These are phyloP conservation scores for Pythium brassicae DNA, from an alignment of 352 stramenopile genomes.

Conservation along the genomic window DNA sequence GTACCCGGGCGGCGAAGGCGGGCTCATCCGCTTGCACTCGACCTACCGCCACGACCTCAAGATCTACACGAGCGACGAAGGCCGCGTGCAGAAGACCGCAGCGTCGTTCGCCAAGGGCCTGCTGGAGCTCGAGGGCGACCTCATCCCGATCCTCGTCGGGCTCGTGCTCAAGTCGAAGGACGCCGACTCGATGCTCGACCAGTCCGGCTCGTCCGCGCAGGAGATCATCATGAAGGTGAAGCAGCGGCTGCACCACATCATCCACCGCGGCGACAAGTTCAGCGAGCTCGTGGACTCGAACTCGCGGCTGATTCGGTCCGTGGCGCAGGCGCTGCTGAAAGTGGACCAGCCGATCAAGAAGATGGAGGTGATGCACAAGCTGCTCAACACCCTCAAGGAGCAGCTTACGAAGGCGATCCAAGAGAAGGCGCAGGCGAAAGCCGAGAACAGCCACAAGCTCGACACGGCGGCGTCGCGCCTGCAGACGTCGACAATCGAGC, in stretches of 20 bases:
- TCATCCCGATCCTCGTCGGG: constrained; percentile 98
- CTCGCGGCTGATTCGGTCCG: constrained; percentile 75
- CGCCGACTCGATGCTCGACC: constrained; percentile 97
- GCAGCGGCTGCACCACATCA: constrained; percentile 83
- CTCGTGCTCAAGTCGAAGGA: constrained; percentile 89
- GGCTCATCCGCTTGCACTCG: constrained; percentile 97
- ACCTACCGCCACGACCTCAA: constrained; percentile 99
- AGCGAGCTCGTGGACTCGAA: constrained; percentile 72
- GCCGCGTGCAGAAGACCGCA: constrained; percentile 99
- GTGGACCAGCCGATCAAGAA: constrained; percentile 94
- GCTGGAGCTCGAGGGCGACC: constrained; percentile 97
- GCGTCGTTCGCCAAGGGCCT: constrained; percentile 99
- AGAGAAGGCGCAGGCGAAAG: constrained; percentile 65
- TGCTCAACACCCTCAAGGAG: constrained; percentile 94
- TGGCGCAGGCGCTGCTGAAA: constrained; percentile 67
- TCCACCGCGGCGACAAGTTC: constrained; percentile 81
- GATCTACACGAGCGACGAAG: constrained; percentile 99
- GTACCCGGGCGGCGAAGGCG: constrained; percentile 90
- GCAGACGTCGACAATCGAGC: constrained; percentile 38
- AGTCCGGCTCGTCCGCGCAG: constrained; percentile 93
- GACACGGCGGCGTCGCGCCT: constrained; percentile 27
- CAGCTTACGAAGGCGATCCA: constrained; percentile 77
- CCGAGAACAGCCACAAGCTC: constrained; percentile 40
- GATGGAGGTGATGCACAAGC: constrained; percentile 88
- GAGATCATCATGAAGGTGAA: constrained; percentile 90